phyloP scores from a whole-genome alignment of 1,284 basidiomycete genomes.

The Cutaneotrichosporon spelunceum region DNA sequence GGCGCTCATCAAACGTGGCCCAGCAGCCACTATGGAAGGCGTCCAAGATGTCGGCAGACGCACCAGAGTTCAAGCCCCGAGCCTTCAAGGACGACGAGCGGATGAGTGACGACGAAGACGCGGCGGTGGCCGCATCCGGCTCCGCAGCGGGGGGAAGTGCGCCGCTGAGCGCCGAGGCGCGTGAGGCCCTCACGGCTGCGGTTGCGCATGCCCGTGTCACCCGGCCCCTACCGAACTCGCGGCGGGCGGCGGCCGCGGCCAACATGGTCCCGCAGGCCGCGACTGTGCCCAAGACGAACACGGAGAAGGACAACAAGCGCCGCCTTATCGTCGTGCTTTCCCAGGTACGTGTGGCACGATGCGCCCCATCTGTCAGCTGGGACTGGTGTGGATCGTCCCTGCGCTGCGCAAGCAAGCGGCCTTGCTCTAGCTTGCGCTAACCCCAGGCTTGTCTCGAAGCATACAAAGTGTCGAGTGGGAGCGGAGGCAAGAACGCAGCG shows the following conservation, averaged over 20 bases:
- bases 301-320: constrained; percentile 62
- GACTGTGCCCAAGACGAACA: constrained; percentile 64
- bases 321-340: constrained; percentile 81
- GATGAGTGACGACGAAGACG: constrained; percentile 13
- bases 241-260: constrained; percentile 30
- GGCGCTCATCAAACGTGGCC: constrained; percentile 30
- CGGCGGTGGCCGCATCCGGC: constrained; percentile 22
- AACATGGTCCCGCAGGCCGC: constrained; percentile 55
- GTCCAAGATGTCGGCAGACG: constrained; percentile 44
- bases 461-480: constrained; percentile 71
- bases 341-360: constrained; percentile 37
- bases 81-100: constrained; percentile 3
- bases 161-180: constrained; percentile 18
- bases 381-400: too few relatives aligned
- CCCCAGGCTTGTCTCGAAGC: constrained; percentile 89
- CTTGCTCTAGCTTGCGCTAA: constrained; percentile 10
- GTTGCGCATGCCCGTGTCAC: constrained; percentile 38
- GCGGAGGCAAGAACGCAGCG: constrained; percentile 52
- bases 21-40: constrained; percentile 32
- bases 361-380: too few relatives aligned
- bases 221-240: constrained; percentile 39
- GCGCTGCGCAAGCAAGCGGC: too few relatives aligned
- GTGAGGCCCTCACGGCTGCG: constrained; percentile 26
- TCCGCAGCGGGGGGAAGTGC: constrained; percentile 6
- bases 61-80: constrained; percentile 41